phyloP scores from a whole-genome alignment of 2,329 filamentous ascomycete species.

The Xylaria sp. region DNA sequence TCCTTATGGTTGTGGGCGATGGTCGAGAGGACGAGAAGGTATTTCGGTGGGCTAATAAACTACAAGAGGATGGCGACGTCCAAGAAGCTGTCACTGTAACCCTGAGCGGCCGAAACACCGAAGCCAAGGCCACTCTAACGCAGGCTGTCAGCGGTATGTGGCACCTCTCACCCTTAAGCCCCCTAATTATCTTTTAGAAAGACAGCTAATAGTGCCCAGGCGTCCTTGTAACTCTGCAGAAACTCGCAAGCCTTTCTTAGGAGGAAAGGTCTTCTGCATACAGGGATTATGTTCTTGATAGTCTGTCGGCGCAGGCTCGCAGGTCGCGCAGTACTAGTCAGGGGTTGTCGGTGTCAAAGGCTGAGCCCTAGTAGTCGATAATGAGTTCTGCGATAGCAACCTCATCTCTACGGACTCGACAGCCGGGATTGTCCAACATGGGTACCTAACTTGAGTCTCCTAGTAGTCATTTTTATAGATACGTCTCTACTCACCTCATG shows the following conservation, averaged over 20 bases:
- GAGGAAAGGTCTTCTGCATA: constrained; percentile 37
- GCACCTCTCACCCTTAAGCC: too few relatives aligned
- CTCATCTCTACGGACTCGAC: neutral
- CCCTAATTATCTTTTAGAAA: neutral
- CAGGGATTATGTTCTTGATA: constrained; percentile 32
- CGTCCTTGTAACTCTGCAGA: constrained; percentile 64
- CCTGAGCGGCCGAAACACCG: constrained; percentile 86
- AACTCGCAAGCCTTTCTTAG: constrained; percentile 57
- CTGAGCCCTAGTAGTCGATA: neutral
- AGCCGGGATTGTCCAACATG: neutral
- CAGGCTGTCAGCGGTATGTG: constrained; percentile 91
- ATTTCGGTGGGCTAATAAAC: constrained; percentile 91
- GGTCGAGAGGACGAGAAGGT: constrained; percentile 94
- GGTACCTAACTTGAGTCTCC: neutral
- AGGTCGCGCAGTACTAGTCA: constrained; percentile 8
- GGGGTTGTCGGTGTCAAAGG: neutral
- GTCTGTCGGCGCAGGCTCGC: constrained; percentile 35
- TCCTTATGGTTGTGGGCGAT: constrained; percentile 89
- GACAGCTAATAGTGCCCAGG: constrained; percentile 49
- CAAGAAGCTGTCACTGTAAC: constrained; percentile 85
- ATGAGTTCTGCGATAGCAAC: neutral
- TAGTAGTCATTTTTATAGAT: neutral
- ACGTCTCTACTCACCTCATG: neutral
- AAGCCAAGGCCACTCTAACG: constrained; percentile 85
- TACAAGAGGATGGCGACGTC: constrained; percentile 69